A percentile compares a stretch with the other conserved stretches of the same genome.
Conservation (phyloP, 2,329 filamentous ascomycete species). For the Cytospora paraplurivora region DNA sequence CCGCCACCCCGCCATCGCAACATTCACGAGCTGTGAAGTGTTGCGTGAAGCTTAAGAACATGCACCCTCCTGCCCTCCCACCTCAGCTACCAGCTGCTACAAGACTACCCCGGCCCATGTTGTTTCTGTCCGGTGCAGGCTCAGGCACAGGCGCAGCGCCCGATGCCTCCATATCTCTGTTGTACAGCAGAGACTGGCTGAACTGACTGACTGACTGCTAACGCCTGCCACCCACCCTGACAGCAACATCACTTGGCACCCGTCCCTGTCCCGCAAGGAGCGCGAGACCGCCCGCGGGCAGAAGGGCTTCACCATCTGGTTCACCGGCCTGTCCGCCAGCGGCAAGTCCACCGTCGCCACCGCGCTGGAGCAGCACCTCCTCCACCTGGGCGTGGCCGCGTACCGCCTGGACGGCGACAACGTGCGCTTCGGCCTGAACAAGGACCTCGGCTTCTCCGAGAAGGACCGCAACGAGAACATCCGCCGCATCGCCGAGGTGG, state of each 20-base stretch:
- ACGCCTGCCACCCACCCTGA: conserved; percentile 23
- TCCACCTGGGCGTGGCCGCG: conserved; percentile 78
- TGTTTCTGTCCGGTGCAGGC: background rate
- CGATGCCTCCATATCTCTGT: no score
- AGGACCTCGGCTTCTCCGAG: conserved; percentile 93
- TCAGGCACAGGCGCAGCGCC: no score
- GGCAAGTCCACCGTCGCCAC: conserved; percentile 98
- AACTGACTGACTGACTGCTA: conserved; percentile 3
- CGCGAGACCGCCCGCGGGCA: conserved; percentile 77
- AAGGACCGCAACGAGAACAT: conserved; percentile 97
- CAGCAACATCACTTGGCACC: conserved; percentile 91
- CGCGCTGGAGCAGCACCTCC: conserved; percentile 93
- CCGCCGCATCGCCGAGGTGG: conserved; percentile 91
- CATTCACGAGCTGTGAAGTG: conserved; percentile 13
- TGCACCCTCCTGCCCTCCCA: background rate
- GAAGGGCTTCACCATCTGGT: conserved; percentile 93
- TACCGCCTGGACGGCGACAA: conserved; percentile 99
- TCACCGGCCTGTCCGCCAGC: conserved; percentile 93
- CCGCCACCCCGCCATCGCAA: conserved; percentile 32
- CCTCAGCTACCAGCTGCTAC: background rate
- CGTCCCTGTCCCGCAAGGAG: conserved; percentile 76
- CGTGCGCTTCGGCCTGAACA: conserved; percentile 96
- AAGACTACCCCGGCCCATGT: background rate
- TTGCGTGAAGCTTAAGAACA: conserved; percentile 4
- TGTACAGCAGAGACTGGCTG: background rate